Evolutionary conservation across 257 asterid genomes (phyloP), one percentile per base, ranked within the genome.

Genomic region (Galeopsis tetrahit): DNA sequence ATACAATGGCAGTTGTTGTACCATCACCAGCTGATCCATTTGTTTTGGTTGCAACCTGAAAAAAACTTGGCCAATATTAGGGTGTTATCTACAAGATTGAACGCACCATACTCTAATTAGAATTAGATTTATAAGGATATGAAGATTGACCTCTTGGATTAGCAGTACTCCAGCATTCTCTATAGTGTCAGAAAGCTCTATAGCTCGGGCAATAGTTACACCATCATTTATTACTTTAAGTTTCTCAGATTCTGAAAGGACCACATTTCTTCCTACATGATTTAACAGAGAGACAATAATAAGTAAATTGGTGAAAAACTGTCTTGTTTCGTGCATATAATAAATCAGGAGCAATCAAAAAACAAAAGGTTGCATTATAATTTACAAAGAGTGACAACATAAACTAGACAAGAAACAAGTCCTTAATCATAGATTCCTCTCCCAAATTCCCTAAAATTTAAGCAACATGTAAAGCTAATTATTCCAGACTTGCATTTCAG

Each of bases 1-100:
- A 82, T 69, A 94, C 78, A 74, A 95, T 85, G 9, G 99, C 96
- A 73, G 98, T 92, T 66, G 99, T 95, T 13, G 97, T 92, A 42
- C 99, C 98, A 57, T 95, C 98, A 67, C 99, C 96, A 48, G 96
- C 97, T 35, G 87, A 85, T 39, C 84, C 88, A 74, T 92, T 95
- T 71, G 96, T 89, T 84, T 86, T 92, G 71, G 78, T 82, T 63
- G 96, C 98, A 79, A 90, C 98, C 99, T 92, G 78, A 63, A 80
- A 63, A 39, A 71, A 9, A 59, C 73, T 75, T 14, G 51, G 33
- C 60, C 66, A 33, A 72, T 55, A 61, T 75, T 74, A 79, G 42
- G 63, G 4, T 10, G 14, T 48, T 44, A 49, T 66, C 67, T n/a
- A 75, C 53, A 70, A 53, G 57, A 39, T 17, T 28, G 33, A 44